These are phyloP conservation scores for Venturia aucupariae DNA, from an alignment of 2,329 filamentous ascomycete species.

Conservation along the genomic window DNA sequence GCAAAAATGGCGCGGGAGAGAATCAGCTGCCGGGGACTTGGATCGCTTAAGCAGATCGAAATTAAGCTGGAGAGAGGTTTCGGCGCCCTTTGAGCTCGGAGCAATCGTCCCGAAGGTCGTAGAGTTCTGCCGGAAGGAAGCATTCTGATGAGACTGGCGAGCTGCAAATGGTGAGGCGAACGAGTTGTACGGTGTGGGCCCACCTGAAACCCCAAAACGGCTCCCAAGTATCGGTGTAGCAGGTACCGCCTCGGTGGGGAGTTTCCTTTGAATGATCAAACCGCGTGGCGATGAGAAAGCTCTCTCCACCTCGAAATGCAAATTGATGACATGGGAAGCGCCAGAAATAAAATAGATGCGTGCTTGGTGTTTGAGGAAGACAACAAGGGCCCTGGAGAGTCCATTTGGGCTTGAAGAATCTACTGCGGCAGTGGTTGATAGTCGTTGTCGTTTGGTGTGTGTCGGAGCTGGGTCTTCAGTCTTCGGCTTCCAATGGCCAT, in stretches of 20 bases:
- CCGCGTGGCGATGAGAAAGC: slow-evolving; percentile 76
- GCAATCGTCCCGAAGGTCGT: slow-evolving; percentile 19
- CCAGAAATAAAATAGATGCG: slow-evolving; percentile 89
- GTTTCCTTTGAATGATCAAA: slow-evolving; percentile 76
- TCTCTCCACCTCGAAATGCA: slow-evolving; percentile 88
- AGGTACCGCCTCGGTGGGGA: slow-evolving; percentile 41
- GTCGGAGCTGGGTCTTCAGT: neutral
- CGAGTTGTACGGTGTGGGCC: slow-evolving; percentile 64
- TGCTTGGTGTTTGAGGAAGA: slow-evolving; percentile 85
- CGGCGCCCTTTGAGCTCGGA: neutral
- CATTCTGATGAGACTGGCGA: slow-evolving; percentile 14
- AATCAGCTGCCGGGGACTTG: slow-evolving; percentile 26
- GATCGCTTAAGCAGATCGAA: slow-evolving; percentile 10
- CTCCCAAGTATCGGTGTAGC: slow-evolving; percentile 27
- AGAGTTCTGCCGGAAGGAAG: slow-evolving; percentile 17
- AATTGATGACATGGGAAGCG: slow-evolving; percentile 77
- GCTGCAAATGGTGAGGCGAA: slow-evolving; percentile 63
- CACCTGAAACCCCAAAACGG: neutral
- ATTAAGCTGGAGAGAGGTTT: slow-evolving; percentile 4
- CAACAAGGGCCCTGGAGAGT: slow-evolving; percentile 59
- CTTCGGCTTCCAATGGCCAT: slow-evolving; percentile 14
- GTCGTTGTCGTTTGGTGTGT: neutral
- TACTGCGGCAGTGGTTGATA: neutral
- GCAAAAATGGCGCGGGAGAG: slow-evolving; percentile 69
- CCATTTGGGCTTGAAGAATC: neutral